Conservation (phyloP, 2,329 filamentous ascomycete genomes). For the Aureobasidium lini region DNA sequence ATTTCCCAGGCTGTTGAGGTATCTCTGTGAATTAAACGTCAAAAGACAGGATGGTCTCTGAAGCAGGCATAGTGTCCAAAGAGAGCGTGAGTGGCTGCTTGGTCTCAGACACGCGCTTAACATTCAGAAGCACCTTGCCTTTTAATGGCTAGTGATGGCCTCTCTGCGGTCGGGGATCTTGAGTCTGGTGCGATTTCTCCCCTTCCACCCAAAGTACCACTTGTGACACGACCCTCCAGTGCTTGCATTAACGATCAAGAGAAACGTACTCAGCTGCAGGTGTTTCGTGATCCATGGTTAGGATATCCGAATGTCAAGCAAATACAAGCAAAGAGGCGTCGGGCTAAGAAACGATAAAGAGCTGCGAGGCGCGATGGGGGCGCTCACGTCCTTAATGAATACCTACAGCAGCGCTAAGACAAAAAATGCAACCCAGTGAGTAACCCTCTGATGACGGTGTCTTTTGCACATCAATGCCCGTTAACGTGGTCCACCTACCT, state of each 20-base stretch:
- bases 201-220: background rate
- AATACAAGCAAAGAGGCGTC: conserved; percentile 12
- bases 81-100: too few species aligned
- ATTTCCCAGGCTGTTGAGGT: too few species aligned
- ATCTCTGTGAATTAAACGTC: too few species aligned
- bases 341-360: conserved; percentile 7
- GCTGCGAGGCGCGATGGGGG: background rate
- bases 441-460: conserved; percentile 1
- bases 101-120: too few species aligned
- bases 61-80: too few species aligned
- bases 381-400: background rate
- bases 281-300: conserved; percentile 12
- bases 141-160: too few species aligned
- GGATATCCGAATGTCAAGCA: conserved; percentile 3
- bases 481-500: background rate
- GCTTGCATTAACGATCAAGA: background rate
- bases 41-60: too few species aligned
- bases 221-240: background rate
- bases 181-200: too few species aligned
- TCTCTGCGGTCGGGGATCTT: too few species aligned
- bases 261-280: conserved; percentile 8
- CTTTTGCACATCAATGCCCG: background rate
- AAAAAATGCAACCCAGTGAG: conserved; percentile 5
- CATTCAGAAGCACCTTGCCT: too few species aligned
- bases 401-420: conserved; percentile 7